phyloP scores from a whole-genome alignment of 768 basidiomycete species.

The Lactifluus rugatus region DNA sequence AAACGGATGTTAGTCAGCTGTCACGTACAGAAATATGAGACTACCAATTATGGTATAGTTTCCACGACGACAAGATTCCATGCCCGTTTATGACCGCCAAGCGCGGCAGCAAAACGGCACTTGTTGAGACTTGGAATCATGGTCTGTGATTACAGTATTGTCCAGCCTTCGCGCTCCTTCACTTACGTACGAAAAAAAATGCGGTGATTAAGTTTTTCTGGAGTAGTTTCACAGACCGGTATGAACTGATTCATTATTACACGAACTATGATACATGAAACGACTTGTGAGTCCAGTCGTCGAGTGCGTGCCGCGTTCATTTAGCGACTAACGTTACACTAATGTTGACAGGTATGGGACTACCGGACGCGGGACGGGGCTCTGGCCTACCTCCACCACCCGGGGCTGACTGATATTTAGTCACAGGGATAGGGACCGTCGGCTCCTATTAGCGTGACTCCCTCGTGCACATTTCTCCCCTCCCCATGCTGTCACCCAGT shows the following conservation, averaged over 20 bases:
- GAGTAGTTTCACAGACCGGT: neutral
- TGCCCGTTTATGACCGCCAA: neutral
- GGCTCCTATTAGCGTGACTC: neutral
- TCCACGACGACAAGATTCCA: neutral
- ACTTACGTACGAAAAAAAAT: neutral
- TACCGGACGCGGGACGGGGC: neutral
- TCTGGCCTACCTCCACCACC: neutral
- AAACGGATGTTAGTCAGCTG: conserved; percentile 1
- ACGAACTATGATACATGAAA: neutral
- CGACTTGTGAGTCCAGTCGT: neutral
- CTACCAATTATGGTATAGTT: neutral
- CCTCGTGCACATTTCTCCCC: neutral
- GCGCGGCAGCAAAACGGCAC: neutral
- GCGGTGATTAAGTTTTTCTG: neutral
- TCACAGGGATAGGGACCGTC: neutral
- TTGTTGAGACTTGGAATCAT: no score
- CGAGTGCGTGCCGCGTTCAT: conserved; percentile 1
- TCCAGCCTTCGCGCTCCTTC: no score
- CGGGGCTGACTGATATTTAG: neutral
- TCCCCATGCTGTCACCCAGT: neutral
- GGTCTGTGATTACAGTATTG: no score
- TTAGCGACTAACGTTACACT: neutral
- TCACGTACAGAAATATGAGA: neutral
- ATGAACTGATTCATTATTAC: neutral
- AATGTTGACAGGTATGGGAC: neutral